Evolutionary conservation across 768 basidiomycete genomes (phyloP), one percentile per base, ranked within the genome.

Genomic region (Mycena maculata): DNA sequence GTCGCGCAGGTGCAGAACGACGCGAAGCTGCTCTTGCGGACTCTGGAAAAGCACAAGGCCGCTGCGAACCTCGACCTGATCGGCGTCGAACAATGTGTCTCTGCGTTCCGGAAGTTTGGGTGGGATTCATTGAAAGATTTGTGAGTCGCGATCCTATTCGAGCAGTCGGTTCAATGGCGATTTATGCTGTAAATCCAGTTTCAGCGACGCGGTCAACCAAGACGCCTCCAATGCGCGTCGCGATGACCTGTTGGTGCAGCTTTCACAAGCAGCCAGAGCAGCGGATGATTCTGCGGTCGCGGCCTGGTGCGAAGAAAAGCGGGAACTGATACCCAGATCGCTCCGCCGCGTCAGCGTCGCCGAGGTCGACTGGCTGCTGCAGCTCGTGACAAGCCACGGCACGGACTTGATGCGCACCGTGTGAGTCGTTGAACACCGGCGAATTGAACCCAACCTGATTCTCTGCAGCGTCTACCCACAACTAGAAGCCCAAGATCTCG

Each of bases 161-260:
- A 23, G 9, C 10, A 20, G 31, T n/a, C n/a, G n/a, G n/a, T n/a
- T n/a, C n/a, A n/a, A n/a, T n/a, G 8, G 31, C 22, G 11, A n/a
- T 31, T 41, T 5, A 41, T 25, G 1, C 20, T 38, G n/a, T 54
- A 18, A 13, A 31, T 36, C 8, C 33, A 54, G 53, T 27, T 39
- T n/a, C 31, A 10, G 25, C 11, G 53, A 54, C 15, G 53, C 53
- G 20, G 36, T 54, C 25, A 13, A 25, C 13, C 38, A 54, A 13
- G 53, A 54, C 28, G 38, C 18, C n/a, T 54, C 53, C 5, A 54
- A 54, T 22, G 33, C 53, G n/a, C 53, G 53, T 38, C 33, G 53
- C 6, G 33, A 54, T 22, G 36, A 11, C 10, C 18, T 54, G 36
- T 30, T 54, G 15, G 22, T n/a, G 36, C 36, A 39, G 25, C 53